Percentiles rank a stretch among this genome's conserved stretches.
These are phyloP conservation scores for Sarocladiaceae sp. DNA, from an alignment of 2,329 filamentous ascomycete genomes.

Conservation along the genomic window DNA sequence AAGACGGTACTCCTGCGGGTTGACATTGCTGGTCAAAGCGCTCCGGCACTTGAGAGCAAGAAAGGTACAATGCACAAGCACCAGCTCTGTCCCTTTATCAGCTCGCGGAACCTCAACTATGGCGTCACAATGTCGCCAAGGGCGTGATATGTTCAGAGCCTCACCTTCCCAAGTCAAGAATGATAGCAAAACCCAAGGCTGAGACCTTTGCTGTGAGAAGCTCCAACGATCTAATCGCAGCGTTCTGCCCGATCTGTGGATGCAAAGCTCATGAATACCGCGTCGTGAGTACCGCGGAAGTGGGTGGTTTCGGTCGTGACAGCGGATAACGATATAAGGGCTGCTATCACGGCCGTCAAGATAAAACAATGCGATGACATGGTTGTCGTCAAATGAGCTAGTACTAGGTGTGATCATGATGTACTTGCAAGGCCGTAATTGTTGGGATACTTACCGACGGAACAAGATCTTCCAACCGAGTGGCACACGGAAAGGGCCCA, in stretches of 20 bases:
- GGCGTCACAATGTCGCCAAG: not conserved
- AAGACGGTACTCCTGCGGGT: slow-evolving; percentile 40
- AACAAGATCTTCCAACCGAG: slow-evolving; percentile 46
- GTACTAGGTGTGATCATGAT: slow-evolving; percentile 6
- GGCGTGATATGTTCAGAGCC: slow-evolving; percentile 14
- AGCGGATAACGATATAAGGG: slow-evolving; percentile 42
- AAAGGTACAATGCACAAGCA: slow-evolving; percentile 54
- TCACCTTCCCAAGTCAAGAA: slow-evolving; percentile 57
- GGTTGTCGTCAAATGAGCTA: slow-evolving; percentile 50
- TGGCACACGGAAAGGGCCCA: slow-evolving; percentile 38
- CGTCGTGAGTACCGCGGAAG: slow-evolving; percentile 39
- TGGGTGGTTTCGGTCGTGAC: slow-evolving; percentile 31
- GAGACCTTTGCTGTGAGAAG: slow-evolving; percentile 31
- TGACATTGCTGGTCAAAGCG: slow-evolving; percentile 34
- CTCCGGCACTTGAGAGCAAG: slow-evolving; percentile 49
- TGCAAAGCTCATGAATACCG: slow-evolving; percentile 49
- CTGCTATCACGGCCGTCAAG: slow-evolving; percentile 35
- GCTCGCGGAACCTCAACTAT: not conserved
- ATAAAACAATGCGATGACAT: slow-evolving; percentile 47
- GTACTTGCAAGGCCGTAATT: too few relatives aligned
- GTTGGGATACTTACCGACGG: slow-evolving; percentile 35
- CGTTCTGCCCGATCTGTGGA: slow-evolving; percentile 41
- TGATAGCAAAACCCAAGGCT: slow-evolving; percentile 47
- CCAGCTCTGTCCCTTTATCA: slow-evolving; percentile 39
- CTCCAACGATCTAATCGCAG: slow-evolving; percentile 50